Conservation (phyloP, 2,329 filamentous ascomycete species). For the Ustilaginoidea virens region DNA sequence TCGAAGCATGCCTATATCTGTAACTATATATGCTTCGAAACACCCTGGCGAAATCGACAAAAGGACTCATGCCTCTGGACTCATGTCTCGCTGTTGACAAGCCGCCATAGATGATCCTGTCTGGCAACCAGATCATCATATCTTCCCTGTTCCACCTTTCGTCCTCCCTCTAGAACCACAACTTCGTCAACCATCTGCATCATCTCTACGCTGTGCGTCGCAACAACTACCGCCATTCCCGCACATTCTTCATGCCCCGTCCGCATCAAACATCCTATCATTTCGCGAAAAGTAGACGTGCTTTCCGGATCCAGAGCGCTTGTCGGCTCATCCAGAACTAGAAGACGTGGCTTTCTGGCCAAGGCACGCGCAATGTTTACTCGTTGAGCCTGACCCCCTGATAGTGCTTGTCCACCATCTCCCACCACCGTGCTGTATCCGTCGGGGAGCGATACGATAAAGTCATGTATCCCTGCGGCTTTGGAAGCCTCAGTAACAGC, state of each 20-base stretch:
- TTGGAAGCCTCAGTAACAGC: conserved; percentile 37
- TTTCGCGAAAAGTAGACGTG: conserved; percentile 46
- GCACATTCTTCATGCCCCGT: conserved; percentile 13
- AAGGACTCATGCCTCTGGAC: neutral
- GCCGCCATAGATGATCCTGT: conserved; percentile 29
- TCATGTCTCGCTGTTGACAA: conserved; percentile 18
- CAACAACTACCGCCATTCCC: conserved; percentile 64
- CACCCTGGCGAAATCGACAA: too few species aligned
- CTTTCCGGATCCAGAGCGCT: conserved; percentile 60
- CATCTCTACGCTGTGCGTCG: conserved; percentile 75
- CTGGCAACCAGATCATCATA: conserved; percentile 43
- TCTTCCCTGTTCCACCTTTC: conserved; percentile 50
- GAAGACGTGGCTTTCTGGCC: conserved; percentile 50
- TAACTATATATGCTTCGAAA: too few species aligned
- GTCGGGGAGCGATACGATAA: conserved; percentile 52
- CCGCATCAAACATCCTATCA: conserved; percentile 38
- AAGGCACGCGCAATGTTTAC: conserved; percentile 70
- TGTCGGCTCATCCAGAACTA: conserved; percentile 81
- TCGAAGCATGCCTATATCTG: too few species aligned
- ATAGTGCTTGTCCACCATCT: conserved; percentile 58
- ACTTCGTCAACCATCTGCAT: conserved; percentile 67
- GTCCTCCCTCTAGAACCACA: conserved; percentile 52
- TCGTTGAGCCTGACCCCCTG: conserved; percentile 71
- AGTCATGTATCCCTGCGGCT: conserved; percentile 56
- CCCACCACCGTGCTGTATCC: conserved; percentile 52